Conservation (phyloP, 169 alveolate genomes). For the Plasmodium fragile region DNA sequence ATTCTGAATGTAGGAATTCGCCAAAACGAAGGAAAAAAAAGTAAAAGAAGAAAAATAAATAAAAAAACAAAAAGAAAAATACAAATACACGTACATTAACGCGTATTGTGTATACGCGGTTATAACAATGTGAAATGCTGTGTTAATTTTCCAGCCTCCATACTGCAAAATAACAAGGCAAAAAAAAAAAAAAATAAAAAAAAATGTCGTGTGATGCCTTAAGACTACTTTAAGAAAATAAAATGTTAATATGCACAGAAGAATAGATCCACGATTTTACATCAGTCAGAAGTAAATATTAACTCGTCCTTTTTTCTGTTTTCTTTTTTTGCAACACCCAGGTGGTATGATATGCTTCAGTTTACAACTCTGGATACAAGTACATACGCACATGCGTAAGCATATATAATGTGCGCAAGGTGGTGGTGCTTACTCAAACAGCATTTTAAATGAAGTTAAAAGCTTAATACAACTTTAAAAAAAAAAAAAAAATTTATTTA, state of each 20-base stretch:
- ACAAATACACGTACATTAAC: background rate
- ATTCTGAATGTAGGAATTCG: background rate
- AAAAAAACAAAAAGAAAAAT: background rate
- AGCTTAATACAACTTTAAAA: background rate
- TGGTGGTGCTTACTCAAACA: background rate
- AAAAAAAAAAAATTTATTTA: conserved; percentile 1
- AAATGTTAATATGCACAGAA: background rate
- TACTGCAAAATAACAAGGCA: background rate
- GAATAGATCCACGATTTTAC: background rate
- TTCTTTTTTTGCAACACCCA: background rate
- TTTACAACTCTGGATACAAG: background rate
- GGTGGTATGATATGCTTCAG: background rate
- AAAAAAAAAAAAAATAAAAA: background rate
- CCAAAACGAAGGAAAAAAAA: background rate
- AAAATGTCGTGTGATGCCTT: background rate
- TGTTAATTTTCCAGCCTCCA: background rate
- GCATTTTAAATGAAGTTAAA: background rate
- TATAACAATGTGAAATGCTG: background rate
- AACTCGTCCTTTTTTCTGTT: background rate
- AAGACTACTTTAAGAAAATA: background rate
- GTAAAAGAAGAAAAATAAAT: background rate
- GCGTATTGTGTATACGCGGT: background rate
- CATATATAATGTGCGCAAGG: background rate
- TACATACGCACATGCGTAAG: background rate
- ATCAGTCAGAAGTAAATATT: background rate